These are phyloP conservation scores for Rickenella mellea DNA, from an alignment of 768 basidiomycete species.

Conservation along the genomic window DNA sequence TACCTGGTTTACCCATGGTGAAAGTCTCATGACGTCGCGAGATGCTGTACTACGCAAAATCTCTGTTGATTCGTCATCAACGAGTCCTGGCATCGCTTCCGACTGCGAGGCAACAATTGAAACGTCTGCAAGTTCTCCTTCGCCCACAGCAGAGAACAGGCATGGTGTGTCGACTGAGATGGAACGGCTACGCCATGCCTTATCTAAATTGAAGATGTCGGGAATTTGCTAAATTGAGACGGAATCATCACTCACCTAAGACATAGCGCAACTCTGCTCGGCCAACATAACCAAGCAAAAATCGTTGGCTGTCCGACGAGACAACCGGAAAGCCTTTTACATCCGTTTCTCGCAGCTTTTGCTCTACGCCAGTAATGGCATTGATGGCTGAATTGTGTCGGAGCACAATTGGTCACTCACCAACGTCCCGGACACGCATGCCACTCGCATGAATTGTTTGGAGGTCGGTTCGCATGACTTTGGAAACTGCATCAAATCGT, in stretches of 20 bases:
- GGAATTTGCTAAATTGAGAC: neutral
- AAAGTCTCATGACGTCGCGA: slow-evolving; percentile 53
- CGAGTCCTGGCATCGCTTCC: no score
- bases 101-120: slow-evolving; percentile 42
- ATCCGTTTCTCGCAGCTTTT: slow-evolving; percentile 55
- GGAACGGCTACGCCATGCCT: slow-evolving; percentile 54
- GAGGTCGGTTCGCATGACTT: slow-evolving; percentile 83
- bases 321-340: slow-evolving; percentile 93
- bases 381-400: neutral
- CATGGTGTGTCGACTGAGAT: slow-evolving; percentile 60
- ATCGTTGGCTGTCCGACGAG: slow-evolving; percentile 44
- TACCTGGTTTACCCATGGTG: slow-evolving; percentile 96
- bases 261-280: slow-evolving; percentile 80
- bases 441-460: slow-evolving; percentile 65
- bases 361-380: slow-evolving; percentile 35
- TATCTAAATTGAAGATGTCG: slow-evolving; percentile 38
- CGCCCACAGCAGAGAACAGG: slow-evolving; percentile 51
- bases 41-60: slow-evolving; percentile 52
- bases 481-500: slow-evolving; percentile 47
- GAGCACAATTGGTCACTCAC: slow-evolving; percentile 34
- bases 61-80: slow-evolving; percentile 52
- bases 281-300: slow-evolving; percentile 81
- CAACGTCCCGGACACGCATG: slow-evolving; percentile 68
- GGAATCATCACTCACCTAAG: slow-evolving; percentile 44
- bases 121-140: slow-evolving; percentile 32